phyloP scores from a whole-genome alignment of 1,139 yeast species.

The Geotrichum candidum region DNA sequence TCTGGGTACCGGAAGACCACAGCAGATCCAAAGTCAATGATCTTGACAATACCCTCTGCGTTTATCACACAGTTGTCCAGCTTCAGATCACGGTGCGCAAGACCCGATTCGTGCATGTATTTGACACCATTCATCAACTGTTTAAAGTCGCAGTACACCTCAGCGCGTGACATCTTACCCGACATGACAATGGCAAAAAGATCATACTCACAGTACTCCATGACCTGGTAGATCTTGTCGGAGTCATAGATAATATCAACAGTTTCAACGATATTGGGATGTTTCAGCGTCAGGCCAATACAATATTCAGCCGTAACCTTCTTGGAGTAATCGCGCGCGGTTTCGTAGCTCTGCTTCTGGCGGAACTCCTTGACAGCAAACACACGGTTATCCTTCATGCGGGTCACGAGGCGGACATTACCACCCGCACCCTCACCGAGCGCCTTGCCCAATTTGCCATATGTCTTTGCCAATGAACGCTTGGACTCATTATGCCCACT shows the following conservation, averaged over 20 bases:
- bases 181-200: constrained; percentile 94
- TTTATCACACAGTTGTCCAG: constrained; percentile 91
- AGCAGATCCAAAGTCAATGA: constrained; percentile 92
- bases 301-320: constrained; percentile 94
- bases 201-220: constrained; percentile 94
- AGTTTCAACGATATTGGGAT: constrained; percentile 86
- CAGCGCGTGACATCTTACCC: constrained; percentile 80
- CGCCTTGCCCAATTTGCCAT: constrained; percentile 76
- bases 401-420: constrained; percentile 67
- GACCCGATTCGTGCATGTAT: constrained; percentile 79
- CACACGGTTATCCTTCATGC: constrained; percentile 60
- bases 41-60: constrained; percentile 74
- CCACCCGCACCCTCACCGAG: constrained; percentile 98
- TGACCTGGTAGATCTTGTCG: constrained; percentile 79
- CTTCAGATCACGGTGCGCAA: constrained; percentile 89
- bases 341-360: constrained; percentile 66
- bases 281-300: constrained; percentile 84
- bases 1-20: constrained; percentile 91
- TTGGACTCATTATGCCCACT: constrained; percentile 20
- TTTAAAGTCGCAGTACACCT: constrained; percentile 84
- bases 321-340: constrained; percentile 81
- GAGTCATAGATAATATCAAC: constrained; percentile 87
- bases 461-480: constrained; percentile 61
- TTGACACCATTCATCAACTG: constrained; percentile 78
- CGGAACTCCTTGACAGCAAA: constrained; percentile 94